A percentile compares a stretch with the other conserved stretches of the same genome.
Evolutionary conservation across 768 basidiomycete species (phyloP).

Genomic region (Kondoa subrosea): DNA sequence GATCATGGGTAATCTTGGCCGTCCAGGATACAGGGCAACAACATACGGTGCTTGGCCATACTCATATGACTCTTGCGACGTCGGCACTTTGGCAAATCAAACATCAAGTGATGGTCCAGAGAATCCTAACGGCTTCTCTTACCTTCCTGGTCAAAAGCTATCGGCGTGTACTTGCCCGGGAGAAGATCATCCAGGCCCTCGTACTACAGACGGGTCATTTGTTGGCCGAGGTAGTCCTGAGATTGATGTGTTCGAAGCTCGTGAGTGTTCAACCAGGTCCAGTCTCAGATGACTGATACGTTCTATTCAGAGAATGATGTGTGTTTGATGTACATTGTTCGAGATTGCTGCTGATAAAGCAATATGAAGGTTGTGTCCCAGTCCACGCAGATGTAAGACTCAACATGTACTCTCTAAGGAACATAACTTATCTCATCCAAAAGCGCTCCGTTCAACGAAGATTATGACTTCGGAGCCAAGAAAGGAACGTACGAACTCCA

Average conservation of each 20-base stretch:
- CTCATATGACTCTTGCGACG: conserved; percentile 46
- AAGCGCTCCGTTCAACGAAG: background rate
- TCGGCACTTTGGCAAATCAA: conserved; percentile 83
- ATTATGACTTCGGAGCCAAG: background rate
- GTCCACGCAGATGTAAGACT: too few species aligned
- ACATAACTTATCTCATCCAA: too few species aligned
- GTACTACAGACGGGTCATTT: conserved; percentile 19
- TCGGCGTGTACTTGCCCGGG: conserved; percentile 75
- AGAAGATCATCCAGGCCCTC: conserved; percentile 38
- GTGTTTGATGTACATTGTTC: background rate
- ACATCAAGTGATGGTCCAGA: conserved; percentile 15
- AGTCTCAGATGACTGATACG: background rate
- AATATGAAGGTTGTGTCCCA: too few species aligned
- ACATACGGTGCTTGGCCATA: conserved; percentile 8
- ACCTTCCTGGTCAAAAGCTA: conserved; percentile 69
- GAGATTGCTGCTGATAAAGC: too few species aligned
- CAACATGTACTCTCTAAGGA: too few species aligned
- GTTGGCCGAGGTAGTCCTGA: conserved; percentile 24
- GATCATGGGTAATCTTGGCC: conserved; percentile 27
- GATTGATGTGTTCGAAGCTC: conserved; percentile 24
- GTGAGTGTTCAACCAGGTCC: conserved; percentile 5
- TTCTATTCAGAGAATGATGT: background rate
- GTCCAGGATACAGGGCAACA: conserved; percentile 24
- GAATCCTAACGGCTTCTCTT: conserved; percentile 40
- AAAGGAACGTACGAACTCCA: background rate